Conservation (phyloP, 164 flowering plant species). For the Dillenia turbinata region DNA sequence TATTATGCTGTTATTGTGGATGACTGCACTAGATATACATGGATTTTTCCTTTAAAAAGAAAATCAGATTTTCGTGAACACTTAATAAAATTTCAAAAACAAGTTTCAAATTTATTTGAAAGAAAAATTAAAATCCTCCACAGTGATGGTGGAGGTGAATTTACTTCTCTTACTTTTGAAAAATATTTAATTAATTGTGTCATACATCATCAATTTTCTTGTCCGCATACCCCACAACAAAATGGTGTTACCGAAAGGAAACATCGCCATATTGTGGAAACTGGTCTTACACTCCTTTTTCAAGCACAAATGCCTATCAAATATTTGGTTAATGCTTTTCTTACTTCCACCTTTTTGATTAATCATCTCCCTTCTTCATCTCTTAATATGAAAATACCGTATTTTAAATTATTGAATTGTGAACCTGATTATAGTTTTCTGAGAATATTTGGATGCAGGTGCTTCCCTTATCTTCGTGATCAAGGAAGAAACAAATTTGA, state of each 20-base stretch:
- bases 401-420: too few species aligned
- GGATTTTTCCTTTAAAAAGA: too few species aligned
- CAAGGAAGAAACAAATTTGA: background rate
- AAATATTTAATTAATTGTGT: too few species aligned
- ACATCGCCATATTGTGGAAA: background rate
- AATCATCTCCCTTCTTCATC: background rate
- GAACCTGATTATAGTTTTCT: background rate
- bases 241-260: too few species aligned
- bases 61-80: too few species aligned
- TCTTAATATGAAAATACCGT: background rate
- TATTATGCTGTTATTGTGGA: too few species aligned
- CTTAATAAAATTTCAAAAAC: too few species aligned
- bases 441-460: background rate
- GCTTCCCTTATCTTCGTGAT: background rate
- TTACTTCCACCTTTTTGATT: background rate
- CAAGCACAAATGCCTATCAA: background rate
- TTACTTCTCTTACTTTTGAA: too few species aligned
- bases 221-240: background rate
- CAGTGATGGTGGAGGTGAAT: too few species aligned
- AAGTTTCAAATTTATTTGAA: too few species aligned
- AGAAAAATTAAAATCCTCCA: too few species aligned
- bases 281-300: background rate
- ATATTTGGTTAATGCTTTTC: background rate
- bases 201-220: background rate
- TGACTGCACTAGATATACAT: too few species aligned